Percentiles rank a stretch among this genome's conserved stretches.
phyloP scores from a whole-genome alignment of 2,329 filamentous ascomycete genomes.

The Claviceps purpurea region DNA sequence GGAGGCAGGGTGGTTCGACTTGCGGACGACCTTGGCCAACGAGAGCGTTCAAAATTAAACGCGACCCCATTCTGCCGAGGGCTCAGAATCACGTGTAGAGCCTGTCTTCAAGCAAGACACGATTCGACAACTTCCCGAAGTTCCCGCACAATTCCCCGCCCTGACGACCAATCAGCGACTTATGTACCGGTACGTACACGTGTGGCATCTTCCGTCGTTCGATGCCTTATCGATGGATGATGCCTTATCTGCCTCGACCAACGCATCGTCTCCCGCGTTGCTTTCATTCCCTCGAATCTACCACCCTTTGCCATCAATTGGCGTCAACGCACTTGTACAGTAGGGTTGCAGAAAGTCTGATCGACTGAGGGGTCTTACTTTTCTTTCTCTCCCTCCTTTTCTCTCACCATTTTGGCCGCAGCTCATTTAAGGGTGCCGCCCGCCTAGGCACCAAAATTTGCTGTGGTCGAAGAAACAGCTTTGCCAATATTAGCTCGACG shows the following conservation, averaged over 20 bases:
- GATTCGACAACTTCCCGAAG: background rate
- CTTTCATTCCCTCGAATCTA: background rate
- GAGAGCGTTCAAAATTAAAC: background rate
- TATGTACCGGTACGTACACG: background rate
- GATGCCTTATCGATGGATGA: slow-evolving; percentile 5
- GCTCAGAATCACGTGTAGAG: slow-evolving; percentile 4
- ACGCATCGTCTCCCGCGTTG: background rate
- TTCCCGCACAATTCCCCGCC: slow-evolving; percentile 14
- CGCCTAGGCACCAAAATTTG: slow-evolving; percentile 6
- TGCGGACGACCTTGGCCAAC: background rate
- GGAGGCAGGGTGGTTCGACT: background rate
- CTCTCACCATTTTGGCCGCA: background rate
- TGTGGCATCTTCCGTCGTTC: slow-evolving; percentile 10
- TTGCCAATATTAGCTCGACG: slow-evolving; percentile 12
- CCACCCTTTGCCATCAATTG: background rate
- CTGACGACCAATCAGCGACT: slow-evolving; percentile 17
- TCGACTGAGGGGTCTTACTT: background rate
- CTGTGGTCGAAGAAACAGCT: slow-evolving; percentile 11
- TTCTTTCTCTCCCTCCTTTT: background rate
- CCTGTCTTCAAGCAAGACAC: background rate
- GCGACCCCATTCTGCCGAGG: too few species aligned
- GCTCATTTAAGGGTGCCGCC: background rate
- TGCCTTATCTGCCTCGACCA: background rate
- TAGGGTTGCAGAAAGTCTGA: slow-evolving; percentile 3
- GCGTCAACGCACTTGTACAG: slow-evolving; percentile 2